A percentile compares a stretch with the other conserved stretches of the same genome.
These are phyloP conservation scores for Chlorophyllum brunneum DNA, from an alignment of 768 basidiomycete genomes.

Conservation along the genomic window DNA sequence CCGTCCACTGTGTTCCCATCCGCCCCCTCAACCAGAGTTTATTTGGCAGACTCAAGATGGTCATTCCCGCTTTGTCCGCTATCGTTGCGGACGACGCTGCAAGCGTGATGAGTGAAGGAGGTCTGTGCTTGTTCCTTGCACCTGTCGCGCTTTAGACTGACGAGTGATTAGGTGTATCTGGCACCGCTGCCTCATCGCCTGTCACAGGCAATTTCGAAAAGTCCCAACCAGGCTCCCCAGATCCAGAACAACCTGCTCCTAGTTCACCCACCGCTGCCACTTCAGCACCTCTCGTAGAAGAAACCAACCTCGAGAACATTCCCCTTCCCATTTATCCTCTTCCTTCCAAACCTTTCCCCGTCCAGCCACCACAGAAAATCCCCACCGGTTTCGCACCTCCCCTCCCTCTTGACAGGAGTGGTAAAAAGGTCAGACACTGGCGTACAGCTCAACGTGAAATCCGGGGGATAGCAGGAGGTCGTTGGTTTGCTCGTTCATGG, in stretches of 20 bases:
- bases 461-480: constrained; percentile 77
- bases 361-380: constrained; percentile 77
- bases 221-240: constrained; percentile 41
- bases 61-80: constrained; percentile 26
- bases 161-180: constrained; percentile 47
- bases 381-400: constrained; percentile 65
- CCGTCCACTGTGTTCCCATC: not conserved
- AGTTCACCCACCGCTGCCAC: constrained; percentile 25
- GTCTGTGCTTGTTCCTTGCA: constrained; percentile 28
- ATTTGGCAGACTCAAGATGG: constrained; percentile 27
- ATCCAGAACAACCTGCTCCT: constrained; percentile 39
- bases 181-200: constrained; percentile 74
- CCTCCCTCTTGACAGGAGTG: constrained; percentile 61
- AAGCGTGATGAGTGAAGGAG: constrained; percentile 54
- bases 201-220: constrained; percentile 38
- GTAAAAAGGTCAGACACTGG: constrained; percentile 67
- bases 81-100: constrained; percentile 41
- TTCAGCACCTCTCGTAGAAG: constrained; percentile 31
- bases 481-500: constrained; percentile 80
- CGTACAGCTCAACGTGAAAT: constrained; percentile 72
- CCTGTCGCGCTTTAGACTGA: constrained; percentile 4
- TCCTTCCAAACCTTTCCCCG: constrained; percentile 80
- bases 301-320: constrained; percentile 51
- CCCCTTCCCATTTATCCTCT: constrained; percentile 74
- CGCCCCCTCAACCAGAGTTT: constrained; percentile 13